Evolutionary conservation across 2,329 filamentous ascomycete genomes (phyloP).

Genomic region (Xylariaceae sp.): DNA sequence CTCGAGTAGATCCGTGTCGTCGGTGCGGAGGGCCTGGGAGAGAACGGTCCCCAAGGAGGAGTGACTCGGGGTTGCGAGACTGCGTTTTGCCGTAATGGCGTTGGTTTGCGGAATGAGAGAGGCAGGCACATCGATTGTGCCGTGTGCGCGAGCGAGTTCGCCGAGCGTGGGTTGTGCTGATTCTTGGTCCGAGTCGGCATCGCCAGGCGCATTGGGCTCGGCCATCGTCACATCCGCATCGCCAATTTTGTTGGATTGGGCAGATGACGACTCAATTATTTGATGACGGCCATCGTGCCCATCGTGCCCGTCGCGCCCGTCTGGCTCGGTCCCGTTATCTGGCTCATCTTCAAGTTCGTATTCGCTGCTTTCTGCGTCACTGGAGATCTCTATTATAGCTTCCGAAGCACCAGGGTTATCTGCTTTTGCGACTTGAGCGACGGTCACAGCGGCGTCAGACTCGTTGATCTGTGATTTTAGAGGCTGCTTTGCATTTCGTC

Average conservation of each 20-base stretch:
- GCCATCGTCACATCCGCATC: conserved; percentile 29
- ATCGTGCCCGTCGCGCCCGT: conserved; percentile 15
- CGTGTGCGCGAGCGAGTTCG: conserved; percentile 72
- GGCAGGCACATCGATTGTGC: conserved; percentile 71
- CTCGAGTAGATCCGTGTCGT: conserved; percentile 85
- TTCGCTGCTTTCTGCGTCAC: conserved; percentile 47
- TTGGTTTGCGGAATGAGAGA: conserved; percentile 45
- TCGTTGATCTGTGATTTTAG: conserved; percentile 54
- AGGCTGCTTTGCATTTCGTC: conserved; percentile 48
- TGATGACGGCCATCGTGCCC: conserved; percentile 4
- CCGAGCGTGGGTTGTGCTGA: conserved; percentile 70
- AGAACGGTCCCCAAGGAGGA: conserved; percentile 90
- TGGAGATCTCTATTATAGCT: conserved; percentile 55
- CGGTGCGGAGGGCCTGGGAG: conserved; percentile 85
- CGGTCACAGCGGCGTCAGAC: conserved; percentile 51
- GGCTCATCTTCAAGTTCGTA: conserved; percentile 40
- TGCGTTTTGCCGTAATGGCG: conserved; percentile 41
- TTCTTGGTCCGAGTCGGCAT: conserved; percentile 44
- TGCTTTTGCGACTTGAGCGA: conserved; percentile 36
- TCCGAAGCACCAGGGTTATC: conserved; percentile 27
- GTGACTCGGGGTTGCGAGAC: conserved; percentile 61
- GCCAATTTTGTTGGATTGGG: conserved; percentile 23
- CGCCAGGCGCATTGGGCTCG: conserved; percentile 26
- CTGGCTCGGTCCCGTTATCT: conserved; percentile 30
- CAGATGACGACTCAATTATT: conserved; percentile 16